Conservation (phyloP, 305 asterid genomes). For the Withania somnifera region DNA sequence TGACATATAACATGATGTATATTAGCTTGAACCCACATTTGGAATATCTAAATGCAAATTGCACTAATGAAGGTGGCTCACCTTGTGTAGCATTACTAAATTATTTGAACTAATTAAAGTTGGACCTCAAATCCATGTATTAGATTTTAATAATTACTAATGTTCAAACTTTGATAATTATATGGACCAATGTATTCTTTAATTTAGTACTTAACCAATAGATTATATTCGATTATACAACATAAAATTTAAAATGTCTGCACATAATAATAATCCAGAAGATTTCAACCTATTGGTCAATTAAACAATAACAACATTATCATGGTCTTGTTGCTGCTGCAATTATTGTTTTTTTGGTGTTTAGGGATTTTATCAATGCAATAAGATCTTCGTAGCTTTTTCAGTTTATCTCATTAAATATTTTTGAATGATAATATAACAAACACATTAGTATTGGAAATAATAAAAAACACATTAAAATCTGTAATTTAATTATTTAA, state of each 20-base stretch:
- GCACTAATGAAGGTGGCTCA: not conserved
- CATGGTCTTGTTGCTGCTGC: too few relatives aligned
- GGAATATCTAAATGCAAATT: not conserved
- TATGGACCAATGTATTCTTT: not conserved
- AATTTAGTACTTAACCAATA: not conserved
- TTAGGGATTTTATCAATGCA: too few relatives aligned
- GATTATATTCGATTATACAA: not conserved
- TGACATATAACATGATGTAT: not conserved
- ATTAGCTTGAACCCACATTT: not conserved
- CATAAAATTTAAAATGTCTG: not conserved
- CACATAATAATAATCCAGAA: not conserved
- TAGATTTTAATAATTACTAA: not conserved
- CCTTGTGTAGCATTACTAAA: not conserved
- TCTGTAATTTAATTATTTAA: too few relatives aligned
- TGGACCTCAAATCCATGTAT: not conserved
- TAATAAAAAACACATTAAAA: too few relatives aligned
- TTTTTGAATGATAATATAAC: too few relatives aligned
- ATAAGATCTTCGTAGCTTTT: too few relatives aligned
- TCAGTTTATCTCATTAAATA: too few relatives aligned
- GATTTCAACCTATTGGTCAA: not conserved
- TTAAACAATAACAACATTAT: not conserved
- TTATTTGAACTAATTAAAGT: not conserved
- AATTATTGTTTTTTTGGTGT: too few relatives aligned
- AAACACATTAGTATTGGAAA: too few relatives aligned
- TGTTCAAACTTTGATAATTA: not conserved